These are phyloP conservation scores for Euphrasia arctica DNA, from an alignment of 305 asterid genomes.

Conservation along the genomic window DNA sequence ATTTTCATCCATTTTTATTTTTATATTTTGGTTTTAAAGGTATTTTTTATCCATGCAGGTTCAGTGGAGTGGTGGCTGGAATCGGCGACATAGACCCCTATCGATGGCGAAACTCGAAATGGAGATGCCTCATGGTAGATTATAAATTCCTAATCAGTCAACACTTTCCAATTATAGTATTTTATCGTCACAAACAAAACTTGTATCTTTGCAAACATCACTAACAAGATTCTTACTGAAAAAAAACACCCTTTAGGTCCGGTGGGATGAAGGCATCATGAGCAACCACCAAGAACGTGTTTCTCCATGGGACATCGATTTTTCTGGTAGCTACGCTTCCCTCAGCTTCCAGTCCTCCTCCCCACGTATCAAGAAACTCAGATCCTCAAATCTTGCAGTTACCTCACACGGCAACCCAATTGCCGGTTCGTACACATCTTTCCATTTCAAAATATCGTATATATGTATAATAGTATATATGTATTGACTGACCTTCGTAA, in stretches of 20 bases:
- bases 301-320: constrained; percentile 97
- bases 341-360: constrained; percentile 63
- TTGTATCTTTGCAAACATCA: background rate
- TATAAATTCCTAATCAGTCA: constrained; percentile 30
- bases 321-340: constrained; percentile 71
- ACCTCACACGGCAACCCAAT: constrained; percentile 53
- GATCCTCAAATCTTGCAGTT: constrained; percentile 47
- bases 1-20: background rate
- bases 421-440: constrained; percentile 42
- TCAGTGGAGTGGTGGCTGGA: constrained; percentile 91
- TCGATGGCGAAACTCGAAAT: constrained; percentile 91
- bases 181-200: background rate
- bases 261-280: constrained; percentile 85
- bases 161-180: constrained; percentile 12
- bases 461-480: no score
- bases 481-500: no score
- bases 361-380: constrained; percentile 77
- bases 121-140: constrained; percentile 94
- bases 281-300: constrained; percentile 84
- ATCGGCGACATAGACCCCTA: constrained; percentile 69
- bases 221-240: constrained; percentile 23
- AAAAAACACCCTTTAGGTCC: constrained; percentile 46
- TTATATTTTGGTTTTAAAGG: constrained; percentile 5
- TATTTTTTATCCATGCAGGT: constrained; percentile 42
- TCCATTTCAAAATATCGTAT: constrained; percentile 2